These are phyloP conservation scores for bread wheat (Triticum aestivum) DNA, from an alignment of 176 grass and related monocot species.

Conservation along the genomic window IWGSC_CS_RefSeq_v2.1 NC_057802.1:483911150-483911649, in stretches of 20 bases:
- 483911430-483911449: too few relatives aligned
- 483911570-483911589: not conserved
- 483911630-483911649: constrained; percentile 38
- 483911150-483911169: constrained; percentile 39
- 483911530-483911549: not conserved
- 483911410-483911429: too few relatives aligned
- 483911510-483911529: not conserved
- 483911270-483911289: not conserved
- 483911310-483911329: not conserved
- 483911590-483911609: not conserved
- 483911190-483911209: not conserved
- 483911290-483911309: not conserved
- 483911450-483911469: too few relatives aligned
- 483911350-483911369: not conserved
- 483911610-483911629: constrained; percentile 42
- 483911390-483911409: not conserved
- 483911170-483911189: constrained; percentile 36
- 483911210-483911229: not conserved
- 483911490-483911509: not conserved
- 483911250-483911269: not conserved
- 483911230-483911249: not conserved
- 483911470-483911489: too few relatives aligned
- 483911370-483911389: not conserved
- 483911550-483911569: not conserved
- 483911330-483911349: not conserved